phyloP scores from a whole-genome alignment of 768 basidiomycete species.

The Daedalea quercina region DNA sequence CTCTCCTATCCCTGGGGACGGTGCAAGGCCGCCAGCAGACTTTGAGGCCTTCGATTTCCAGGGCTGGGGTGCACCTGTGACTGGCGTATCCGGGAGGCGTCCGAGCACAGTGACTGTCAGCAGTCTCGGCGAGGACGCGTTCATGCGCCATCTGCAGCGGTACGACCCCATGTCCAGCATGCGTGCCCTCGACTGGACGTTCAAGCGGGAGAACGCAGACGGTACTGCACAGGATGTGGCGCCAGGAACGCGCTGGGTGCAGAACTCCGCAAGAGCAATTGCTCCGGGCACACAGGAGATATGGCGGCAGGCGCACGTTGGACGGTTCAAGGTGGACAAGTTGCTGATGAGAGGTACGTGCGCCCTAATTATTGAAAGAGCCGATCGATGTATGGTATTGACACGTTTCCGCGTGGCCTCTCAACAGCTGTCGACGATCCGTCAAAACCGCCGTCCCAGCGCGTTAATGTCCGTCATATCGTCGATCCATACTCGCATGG shows the following conservation, averaged over 20 bases:
- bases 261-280: slow-evolving; percentile 28
- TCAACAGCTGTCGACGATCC: slow-evolving; percentile 33
- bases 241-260: slow-evolving; percentile 11
- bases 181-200: slow-evolving; percentile 47
- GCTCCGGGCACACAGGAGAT: slow-evolving; percentile 48
- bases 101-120: slow-evolving; percentile 28
- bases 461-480: slow-evolving; percentile 54
- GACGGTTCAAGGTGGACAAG: slow-evolving; percentile 56
- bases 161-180: slow-evolving; percentile 38
- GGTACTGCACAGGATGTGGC: slow-evolving; percentile 9
- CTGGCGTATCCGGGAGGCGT: slow-evolving; percentile 14
- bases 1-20: not conserved
- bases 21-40: slow-evolving; percentile 6
- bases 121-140: slow-evolving; percentile 31
- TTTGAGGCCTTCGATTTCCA: slow-evolving; percentile 11
- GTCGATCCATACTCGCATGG: slow-evolving; percentile 40
- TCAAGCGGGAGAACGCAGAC: slow-evolving; percentile 47
- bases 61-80: slow-evolving; percentile 11
- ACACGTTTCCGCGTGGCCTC: not conserved
- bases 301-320: slow-evolving; percentile 60
- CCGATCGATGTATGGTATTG: not conserved
- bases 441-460: slow-evolving; percentile 58
- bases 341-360: slow-evolving; percentile 24
- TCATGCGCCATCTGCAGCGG: slow-evolving; percentile 28
- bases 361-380: slow-evolving; percentile 1